phyloP scores from a whole-genome alignment of 148 eudicot species.

The Pharnaceum exiguum region DNA sequence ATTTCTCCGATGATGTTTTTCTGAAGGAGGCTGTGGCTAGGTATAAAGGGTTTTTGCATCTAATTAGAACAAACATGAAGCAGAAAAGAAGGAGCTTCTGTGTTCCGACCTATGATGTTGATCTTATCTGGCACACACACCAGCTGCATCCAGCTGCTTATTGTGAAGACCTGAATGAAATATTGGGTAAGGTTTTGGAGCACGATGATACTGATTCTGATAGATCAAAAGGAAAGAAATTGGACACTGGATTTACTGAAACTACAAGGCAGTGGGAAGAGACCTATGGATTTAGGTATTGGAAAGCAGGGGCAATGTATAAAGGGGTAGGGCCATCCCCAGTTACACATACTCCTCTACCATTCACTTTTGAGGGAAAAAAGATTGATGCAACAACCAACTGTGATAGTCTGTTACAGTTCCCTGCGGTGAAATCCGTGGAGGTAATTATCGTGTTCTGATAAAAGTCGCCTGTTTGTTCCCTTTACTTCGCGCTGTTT shows the following conservation, averaged over 20 bases:
- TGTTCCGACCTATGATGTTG: slow-evolving; percentile 94
- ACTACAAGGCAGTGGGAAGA: slow-evolving; percentile 82
- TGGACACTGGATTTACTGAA: slow-evolving; percentile 77
- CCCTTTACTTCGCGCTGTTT: background rate
- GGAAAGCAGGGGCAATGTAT: slow-evolving; percentile 96
- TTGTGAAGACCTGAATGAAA: slow-evolving; percentile 47
- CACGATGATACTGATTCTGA: slow-evolving; percentile 97
- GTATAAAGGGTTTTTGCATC: slow-evolving; percentile 87
- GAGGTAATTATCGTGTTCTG: slow-evolving; percentile 50
- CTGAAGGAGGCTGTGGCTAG: slow-evolving; percentile 85
- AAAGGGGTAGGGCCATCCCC: slow-evolving; percentile 70
- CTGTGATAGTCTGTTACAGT: slow-evolving; percentile 21
- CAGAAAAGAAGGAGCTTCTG: slow-evolving; percentile 51
- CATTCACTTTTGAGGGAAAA: slow-evolving; percentile 30
- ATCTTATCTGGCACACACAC: slow-evolving; percentile 97
- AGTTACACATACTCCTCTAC: slow-evolving; percentile 40
- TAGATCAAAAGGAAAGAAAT: slow-evolving; percentile 84
- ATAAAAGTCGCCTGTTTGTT: background rate
- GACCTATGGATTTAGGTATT: slow-evolving; percentile 77
- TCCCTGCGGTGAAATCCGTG: slow-evolving; percentile 38
- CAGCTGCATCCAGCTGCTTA: slow-evolving; percentile 71
- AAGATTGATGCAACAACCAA: slow-evolving; percentile 19
- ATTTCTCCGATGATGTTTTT: slow-evolving; percentile 56
- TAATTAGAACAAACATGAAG: slow-evolving; percentile 75
- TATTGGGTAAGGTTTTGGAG: slow-evolving; percentile 76